Evolutionary conservation across 2,329 filamentous ascomycete genomes (phyloP), one percentile per base, ranked within the genome.

Genomic region (Aspergillus sp.): DNA sequence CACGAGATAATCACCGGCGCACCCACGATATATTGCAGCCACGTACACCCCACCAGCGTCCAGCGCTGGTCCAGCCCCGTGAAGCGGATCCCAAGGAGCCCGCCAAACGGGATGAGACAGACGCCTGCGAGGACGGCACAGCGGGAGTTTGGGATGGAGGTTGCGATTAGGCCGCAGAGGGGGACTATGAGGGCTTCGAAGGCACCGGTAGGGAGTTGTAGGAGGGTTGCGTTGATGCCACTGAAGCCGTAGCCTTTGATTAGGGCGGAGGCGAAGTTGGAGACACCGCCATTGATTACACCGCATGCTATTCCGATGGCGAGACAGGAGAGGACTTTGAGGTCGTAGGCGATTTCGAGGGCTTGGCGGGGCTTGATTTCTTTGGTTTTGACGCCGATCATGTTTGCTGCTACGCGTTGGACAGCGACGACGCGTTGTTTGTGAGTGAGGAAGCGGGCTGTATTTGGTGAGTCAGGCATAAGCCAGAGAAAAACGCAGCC

Each of bases 1-100:
- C 76, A 80, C 33, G 66, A 75, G 1, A 79, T 53, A 35, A 79
- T 73, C 2, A 79, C 70, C 0, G 76, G 73, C 0, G 74, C 73
- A 4, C 76, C 76, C 35, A 78, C 50, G 2, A 77, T 63, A 38
- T 74, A 74, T 50, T 77, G 74, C 10, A 79, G 59, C 76, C 76
- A 79, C 6, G 74, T 75, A 54, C 75, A 78, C n/a, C 65, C 76
- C 0, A 77, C 74, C 1, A 79, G 67, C 1, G 70, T 71, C 63
- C 75, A 75, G 7, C 71, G 71, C 4, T 39, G 37, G 17, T 70
- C 59, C 3, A 76, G 60, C 17, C 61, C 55, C 13, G 75, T 78
- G 23, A 74, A 70, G 1, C 74, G 65, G 49, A 80, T 76, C 4
- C 76, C 76, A 1, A 78, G 63, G 0, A 79, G 66, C 0, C 75